Percentiles rank a stretch among this genome's conserved stretches.
phyloP scores from a whole-genome alignment of 805 yeast species.

The Cyberlindnera galapagoensis region DNA sequence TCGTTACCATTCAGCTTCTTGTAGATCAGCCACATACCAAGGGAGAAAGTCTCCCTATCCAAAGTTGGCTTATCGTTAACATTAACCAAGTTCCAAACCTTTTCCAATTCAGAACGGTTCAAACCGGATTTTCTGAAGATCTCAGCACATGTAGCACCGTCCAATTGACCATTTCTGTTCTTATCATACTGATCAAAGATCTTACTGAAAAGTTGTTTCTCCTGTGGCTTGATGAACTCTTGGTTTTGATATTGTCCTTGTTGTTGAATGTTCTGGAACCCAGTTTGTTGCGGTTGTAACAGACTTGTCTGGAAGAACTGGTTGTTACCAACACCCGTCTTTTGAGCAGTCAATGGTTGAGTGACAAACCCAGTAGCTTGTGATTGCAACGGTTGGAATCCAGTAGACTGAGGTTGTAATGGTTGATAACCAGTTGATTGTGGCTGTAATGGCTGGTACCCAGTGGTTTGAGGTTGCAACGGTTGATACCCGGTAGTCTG shows the following conservation, averaged over 20 bases:
- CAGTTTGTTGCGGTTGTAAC: slow-evolving; percentile 25
- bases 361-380: slow-evolving; percentile 28
- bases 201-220: slow-evolving; percentile 77
- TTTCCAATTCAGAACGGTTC: slow-evolving; percentile 75
- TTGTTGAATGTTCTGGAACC: slow-evolving; percentile 24
- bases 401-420: slow-evolving; percentile 38
- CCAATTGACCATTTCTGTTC: slow-evolving; percentile 56
- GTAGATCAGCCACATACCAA: slow-evolving; percentile 95
- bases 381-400: slow-evolving; percentile 21
- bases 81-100: slow-evolving; percentile 88
- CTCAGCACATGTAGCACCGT: slow-evolving; percentile 76
- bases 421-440: slow-evolving; percentile 35
- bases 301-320: slow-evolving; percentile 30
- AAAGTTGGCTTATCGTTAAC: slow-evolving; percentile 75
- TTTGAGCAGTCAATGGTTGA: slow-evolving; percentile 48
- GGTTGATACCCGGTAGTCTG: slow-evolving; percentile 21
- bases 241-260: slow-evolving; percentile 31
- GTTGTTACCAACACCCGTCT: slow-evolving; percentile 49
- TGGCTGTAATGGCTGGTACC: slow-evolving; percentile 27
- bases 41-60: slow-evolving; percentile 86
- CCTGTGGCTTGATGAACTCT: slow-evolving; percentile 78
- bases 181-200: slow-evolving; percentile 87
- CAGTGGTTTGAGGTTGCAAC: slow-evolving; percentile 28
- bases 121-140: slow-evolving; percentile 90
- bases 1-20: slow-evolving; percentile 83